These are phyloP conservation scores for Fusarium sp. DNA, from an alignment of 2,329 filamentous ascomycete species.

Conservation along the genomic window DNA sequence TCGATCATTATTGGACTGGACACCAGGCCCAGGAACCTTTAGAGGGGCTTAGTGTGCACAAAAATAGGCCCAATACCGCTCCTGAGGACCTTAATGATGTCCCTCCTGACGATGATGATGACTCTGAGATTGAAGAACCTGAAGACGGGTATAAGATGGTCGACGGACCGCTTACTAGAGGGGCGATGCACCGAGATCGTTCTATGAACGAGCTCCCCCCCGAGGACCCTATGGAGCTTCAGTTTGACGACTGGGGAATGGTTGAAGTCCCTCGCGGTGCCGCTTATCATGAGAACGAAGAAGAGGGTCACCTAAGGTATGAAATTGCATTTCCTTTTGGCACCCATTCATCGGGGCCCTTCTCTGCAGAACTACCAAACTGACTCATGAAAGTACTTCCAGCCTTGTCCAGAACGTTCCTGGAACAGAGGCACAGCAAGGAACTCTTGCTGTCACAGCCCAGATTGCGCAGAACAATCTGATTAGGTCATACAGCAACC, in stretches of 20 bases:
- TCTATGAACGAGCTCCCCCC: not conserved
- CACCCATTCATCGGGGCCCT: not conserved
- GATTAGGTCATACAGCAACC: constrained; percentile 13
- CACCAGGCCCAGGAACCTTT: not conserved
- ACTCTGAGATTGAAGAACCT: not conserved
- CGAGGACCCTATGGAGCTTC: not conserved
- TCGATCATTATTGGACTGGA: not conserved
- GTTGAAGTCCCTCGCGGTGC: not conserved
- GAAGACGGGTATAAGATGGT: not conserved
- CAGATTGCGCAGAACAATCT: constrained; percentile 2
- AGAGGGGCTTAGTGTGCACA: not conserved
- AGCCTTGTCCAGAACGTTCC: not conserved
- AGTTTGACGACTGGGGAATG: not conserved
- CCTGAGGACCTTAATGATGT: not conserved
- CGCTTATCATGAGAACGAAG: not conserved
- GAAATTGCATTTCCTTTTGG: constrained; percentile 19
- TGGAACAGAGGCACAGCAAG: not conserved
- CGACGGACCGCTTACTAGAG: not conserved
- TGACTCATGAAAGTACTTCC: not conserved
- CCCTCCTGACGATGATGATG: not conserved
- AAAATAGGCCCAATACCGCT: not conserved
- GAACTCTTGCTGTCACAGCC: not conserved
- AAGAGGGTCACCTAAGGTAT: not conserved
- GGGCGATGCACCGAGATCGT: not conserved
- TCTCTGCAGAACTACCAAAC: not conserved